Base-by-base conservation (phyloP, 768 basidiomycete species). In the Hygrophoropsis aurantiaca region DNA sequence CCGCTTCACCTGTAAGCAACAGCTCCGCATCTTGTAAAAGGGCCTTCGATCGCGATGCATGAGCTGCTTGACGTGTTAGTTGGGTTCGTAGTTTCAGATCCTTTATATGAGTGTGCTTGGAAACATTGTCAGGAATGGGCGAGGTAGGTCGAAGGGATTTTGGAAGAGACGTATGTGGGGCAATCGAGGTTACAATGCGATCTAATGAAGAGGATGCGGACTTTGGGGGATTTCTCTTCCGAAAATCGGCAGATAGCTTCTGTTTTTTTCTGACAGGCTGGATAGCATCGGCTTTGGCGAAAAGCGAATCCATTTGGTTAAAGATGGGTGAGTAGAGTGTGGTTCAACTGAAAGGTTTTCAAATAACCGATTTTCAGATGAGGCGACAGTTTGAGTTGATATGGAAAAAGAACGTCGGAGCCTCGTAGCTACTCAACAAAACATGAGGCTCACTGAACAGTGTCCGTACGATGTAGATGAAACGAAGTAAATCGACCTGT, bases 231-330 rank as follows among this genome's bases (percentile, higher is more conserved):
- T 23, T 38, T 65, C 60, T 67, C 61, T 61, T 60, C 64, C 23
- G 23, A 5, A 18, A 25, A 32, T 46, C 46, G 35, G 40, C 51
- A 36, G 57, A 46, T 19, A 48, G 39, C 60, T 78, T 77, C 40
- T 72, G 66, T 52, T 70, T 77, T 55, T 78, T 81, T 9, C 61
- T 62, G 10, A 74, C 42, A 30, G 82, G 74, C 47, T 69, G 65
- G 33, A 83, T 66, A 7, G 82, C 76, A 50, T 87, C 72, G 38
- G 84, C 87, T 55, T 82, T 82, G 15, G 87, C 81, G 50, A 91
- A 74, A 11, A 92, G 77, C 10, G 83, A 69, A 57, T 90, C 87
- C 87, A 90, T 89, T n/a, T n/a, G n/a, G n/a, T n/a, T n/a, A n/a
- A n/a, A n/a, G n/a, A n/a, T n/a, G n/a, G n/a, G n/a, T n/a, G n/a